Percentiles rank a stretch among this genome's conserved stretches.
These are phyloP conservation scores for Phytophthora foliorum DNA, from an alignment of 352 stramenopile genomes.

Conservation along the genomic window DNA sequence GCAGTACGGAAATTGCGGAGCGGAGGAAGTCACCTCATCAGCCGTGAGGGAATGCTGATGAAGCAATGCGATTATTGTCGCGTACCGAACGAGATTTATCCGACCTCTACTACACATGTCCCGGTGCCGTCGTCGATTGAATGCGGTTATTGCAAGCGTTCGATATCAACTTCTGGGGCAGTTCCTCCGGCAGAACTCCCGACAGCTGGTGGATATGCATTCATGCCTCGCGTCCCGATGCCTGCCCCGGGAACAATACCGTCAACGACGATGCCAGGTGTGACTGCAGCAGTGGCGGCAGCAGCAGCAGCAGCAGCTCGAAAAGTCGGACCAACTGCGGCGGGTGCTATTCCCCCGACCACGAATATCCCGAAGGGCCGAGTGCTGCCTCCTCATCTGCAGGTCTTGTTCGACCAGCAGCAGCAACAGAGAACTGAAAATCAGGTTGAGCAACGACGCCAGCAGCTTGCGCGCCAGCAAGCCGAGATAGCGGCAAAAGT, in stretches of 20 bases:
- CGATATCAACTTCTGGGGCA: slow-evolving; percentile 53
- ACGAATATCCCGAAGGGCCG: slow-evolving; percentile 13
- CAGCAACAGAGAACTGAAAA: slow-evolving; percentile 21
- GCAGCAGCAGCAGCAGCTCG: neutral
- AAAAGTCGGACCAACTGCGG: neutral
- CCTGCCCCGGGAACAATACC: slow-evolving; percentile 17
- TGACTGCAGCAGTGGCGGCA: neutral
- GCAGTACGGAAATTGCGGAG: slow-evolving; percentile 61
- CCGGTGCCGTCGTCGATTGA: slow-evolving; percentile 70
- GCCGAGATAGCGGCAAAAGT: slow-evolving; percentile 34
- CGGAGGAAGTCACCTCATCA: slow-evolving; percentile 44
- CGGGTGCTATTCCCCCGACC: neutral
- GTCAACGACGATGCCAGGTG: slow-evolving; percentile 10
- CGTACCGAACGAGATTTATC: slow-evolving; percentile 72
- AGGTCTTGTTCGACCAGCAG: slow-evolving; percentile 34
- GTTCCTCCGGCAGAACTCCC: slow-evolving; percentile 32
- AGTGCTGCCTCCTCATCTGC: slow-evolving; percentile 39
- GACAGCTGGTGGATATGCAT: slow-evolving; percentile 18
- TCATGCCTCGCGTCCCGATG: slow-evolving; percentile 31
- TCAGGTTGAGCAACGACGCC: slow-evolving; percentile 13
- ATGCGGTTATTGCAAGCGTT: slow-evolving; percentile 68
- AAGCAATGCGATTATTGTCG: slow-evolving; percentile 69
- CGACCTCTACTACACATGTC: slow-evolving; percentile 63
- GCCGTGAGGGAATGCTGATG: slow-evolving; percentile 57
- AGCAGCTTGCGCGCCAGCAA: slow-evolving; percentile 31